Percentiles rank a stretch among this genome's conserved stretches.
Conservation (phyloP, 2,329 filamentous ascomycete genomes). For the Camillea tinctor region DNA sequence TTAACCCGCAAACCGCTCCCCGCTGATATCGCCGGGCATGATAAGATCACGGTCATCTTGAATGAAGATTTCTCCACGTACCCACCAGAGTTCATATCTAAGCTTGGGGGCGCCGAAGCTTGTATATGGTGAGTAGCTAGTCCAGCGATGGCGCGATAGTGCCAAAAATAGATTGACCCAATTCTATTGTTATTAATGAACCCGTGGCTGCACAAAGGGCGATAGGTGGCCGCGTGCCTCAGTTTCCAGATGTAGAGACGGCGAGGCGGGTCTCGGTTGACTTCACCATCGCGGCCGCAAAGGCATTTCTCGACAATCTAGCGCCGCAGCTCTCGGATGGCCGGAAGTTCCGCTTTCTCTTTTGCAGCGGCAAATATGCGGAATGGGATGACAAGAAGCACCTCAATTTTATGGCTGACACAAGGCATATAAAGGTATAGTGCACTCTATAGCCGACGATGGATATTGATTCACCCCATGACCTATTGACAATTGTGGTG, state of each 20-base stretch:
- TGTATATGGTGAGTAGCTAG: slow-evolving; percentile 62
- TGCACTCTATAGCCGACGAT: not conserved
- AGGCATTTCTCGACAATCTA: slow-evolving; percentile 45
- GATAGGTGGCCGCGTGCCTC: slow-evolving; percentile 43
- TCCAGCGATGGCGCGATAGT: not conserved
- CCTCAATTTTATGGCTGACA: slow-evolving; percentile 37
- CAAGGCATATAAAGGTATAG: slow-evolving; percentile 35
- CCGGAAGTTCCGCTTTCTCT: slow-evolving; percentile 42
- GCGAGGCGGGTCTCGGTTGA: slow-evolving; percentile 55
- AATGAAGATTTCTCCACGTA: slow-evolving; percentile 54
- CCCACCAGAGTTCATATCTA: slow-evolving; percentile 42
- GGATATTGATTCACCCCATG: not conserved
- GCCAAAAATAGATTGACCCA: not conserved
- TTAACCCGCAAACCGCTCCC: slow-evolving; percentile 48
- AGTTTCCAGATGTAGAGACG: slow-evolving; percentile 45
- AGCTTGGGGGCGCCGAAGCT: slow-evolving; percentile 52
- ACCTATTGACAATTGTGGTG: slow-evolving; percentile 2
- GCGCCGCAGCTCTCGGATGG: slow-evolving; percentile 29
- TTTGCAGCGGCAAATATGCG: slow-evolving; percentile 39
- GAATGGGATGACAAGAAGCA: slow-evolving; percentile 35
- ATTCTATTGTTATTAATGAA: not conserved
- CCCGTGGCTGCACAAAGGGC: slow-evolving; percentile 31
- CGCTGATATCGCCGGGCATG: slow-evolving; percentile 39
- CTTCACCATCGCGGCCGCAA: slow-evolving; percentile 60
- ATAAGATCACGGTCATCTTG: slow-evolving; percentile 51